A percentile compares a stretch with the other conserved stretches of the same genome.
Conservation (phyloP, 148 eudicot species). For the Fagopyrum esculentum region DNA sequence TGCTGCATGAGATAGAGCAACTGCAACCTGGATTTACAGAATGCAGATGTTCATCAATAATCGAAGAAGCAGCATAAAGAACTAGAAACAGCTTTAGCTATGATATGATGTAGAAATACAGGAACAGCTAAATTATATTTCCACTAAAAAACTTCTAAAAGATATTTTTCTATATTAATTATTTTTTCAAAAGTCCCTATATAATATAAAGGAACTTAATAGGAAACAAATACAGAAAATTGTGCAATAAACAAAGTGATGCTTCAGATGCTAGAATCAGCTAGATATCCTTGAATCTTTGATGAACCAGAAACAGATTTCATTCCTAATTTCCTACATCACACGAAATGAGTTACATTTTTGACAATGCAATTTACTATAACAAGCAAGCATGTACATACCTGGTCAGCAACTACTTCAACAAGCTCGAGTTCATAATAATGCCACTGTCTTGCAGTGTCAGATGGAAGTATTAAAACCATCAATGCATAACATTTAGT, state of each 20-base stretch:
- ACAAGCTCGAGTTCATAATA: conserved; percentile 91
- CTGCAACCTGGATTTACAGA: conserved; percentile 57
- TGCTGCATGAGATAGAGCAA: conserved; percentile 95
- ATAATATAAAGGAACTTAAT: neutral
- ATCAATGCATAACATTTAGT: conserved; percentile 85
- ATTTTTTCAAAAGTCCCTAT: neutral
- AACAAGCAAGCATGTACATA: neutral
- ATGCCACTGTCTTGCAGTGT: conserved; percentile 92
- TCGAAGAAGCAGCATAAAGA: conserved; percentile 18
- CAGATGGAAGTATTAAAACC: conserved; percentile 92
- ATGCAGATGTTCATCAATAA: neutral
- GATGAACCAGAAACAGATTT: neutral
- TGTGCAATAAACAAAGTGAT: neutral
- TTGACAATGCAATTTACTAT: neutral
- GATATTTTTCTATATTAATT: neutral
- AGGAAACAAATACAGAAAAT: neutral
- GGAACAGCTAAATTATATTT: neutral
- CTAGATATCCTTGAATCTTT: neutral
- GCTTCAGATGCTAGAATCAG: neutral
- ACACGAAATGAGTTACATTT: neutral
- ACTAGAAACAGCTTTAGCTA: conserved; percentile 12
- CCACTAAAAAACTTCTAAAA: neutral
- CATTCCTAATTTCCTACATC: too few relatives aligned
- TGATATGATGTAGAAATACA: neutral
- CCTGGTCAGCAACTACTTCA: conserved; percentile 97